These are phyloP conservation scores for Silene noctiflora DNA, from an alignment of 179 eudicot genomes.

Conservation along the genomic window DNA sequence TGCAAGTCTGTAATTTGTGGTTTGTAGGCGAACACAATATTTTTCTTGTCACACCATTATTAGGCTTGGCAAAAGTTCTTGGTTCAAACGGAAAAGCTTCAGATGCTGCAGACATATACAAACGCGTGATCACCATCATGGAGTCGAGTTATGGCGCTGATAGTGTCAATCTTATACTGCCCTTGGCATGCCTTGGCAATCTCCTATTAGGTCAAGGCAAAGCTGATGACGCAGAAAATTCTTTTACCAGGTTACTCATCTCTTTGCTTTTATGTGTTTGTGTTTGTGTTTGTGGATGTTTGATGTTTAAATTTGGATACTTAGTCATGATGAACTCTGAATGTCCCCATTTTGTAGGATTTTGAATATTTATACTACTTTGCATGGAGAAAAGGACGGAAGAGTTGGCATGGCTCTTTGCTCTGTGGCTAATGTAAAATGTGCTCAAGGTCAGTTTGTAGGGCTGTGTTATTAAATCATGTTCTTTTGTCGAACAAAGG, in stretches of 20 bases:
- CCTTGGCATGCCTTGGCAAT: slow-evolving; percentile 73
- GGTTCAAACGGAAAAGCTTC: slow-evolving; percentile 47
- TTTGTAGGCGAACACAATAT: slow-evolving; percentile 48
- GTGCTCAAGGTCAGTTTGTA: slow-evolving; percentile 65
- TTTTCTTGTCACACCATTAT: slow-evolving; percentile 55
- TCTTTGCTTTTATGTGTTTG: slow-evolving; percentile 10
- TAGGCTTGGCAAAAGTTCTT: slow-evolving; percentile 75
- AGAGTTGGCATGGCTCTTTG: slow-evolving; percentile 81
- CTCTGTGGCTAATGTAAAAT: slow-evolving; percentile 73
- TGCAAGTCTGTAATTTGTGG: slow-evolving; percentile 9
- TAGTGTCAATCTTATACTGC: slow-evolving; percentile 56
- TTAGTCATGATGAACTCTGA: background rate
- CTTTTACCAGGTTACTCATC: slow-evolving; percentile 48
- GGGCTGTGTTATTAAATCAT: slow-evolving; percentile 10
- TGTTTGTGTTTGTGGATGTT: background rate
- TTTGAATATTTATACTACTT: slow-evolving; percentile 41
- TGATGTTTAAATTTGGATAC: background rate
- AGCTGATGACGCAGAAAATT: slow-evolving; percentile 57
- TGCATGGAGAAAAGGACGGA: slow-evolving; percentile 70
- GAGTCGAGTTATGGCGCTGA: slow-evolving; percentile 54
- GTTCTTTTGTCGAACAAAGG: background rate
- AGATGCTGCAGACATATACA: slow-evolving; percentile 57
- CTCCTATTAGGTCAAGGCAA: slow-evolving; percentile 61
- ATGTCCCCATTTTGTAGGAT: slow-evolving; percentile 41
- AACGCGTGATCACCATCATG: slow-evolving; percentile 46